These are phyloP conservation scores for Fusarium chaquense DNA, from an alignment of 2,329 filamentous ascomycete genomes.

Conservation along the genomic window DNA sequence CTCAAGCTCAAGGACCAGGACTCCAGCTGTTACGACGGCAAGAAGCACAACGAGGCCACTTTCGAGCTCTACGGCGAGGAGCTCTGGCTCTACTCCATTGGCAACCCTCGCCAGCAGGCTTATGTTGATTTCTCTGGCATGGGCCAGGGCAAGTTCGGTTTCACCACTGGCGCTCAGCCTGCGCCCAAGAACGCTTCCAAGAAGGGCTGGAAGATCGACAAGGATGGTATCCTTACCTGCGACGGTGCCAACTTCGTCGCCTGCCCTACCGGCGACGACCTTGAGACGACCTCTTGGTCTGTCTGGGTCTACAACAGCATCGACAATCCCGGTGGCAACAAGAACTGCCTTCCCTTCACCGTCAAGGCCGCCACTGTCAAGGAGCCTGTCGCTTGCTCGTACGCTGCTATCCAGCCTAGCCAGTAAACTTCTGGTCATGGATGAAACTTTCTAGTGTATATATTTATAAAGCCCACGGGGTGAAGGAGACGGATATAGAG, in stretches of 20 bases:
- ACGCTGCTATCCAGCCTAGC: conserved; percentile 41
- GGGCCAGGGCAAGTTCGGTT: conserved; percentile 67
- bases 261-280: conserved; percentile 58
- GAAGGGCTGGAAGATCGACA: conserved; percentile 61
- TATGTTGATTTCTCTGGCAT: conserved; percentile 70
- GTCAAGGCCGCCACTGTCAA: conserved; percentile 47
- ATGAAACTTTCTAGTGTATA: conserved; percentile 6
- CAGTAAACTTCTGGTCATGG: not conserved
- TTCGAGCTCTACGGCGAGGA: conserved; percentile 61
- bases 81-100: conserved; percentile 60
- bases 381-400: conserved; percentile 54
- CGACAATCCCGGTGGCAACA: conserved; percentile 52
- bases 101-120: conserved; percentile 59
- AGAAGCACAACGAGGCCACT: conserved; percentile 58
- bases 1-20: conserved; percentile 59
- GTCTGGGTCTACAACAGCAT: conserved; percentile 54
- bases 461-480: not conserved
- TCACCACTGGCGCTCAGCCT: conserved; percentile 59
- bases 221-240: conserved; percentile 59
- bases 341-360: conserved; percentile 54
- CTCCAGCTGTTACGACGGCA: conserved; percentile 59
- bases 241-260: conserved; percentile 60
- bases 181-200: conserved; percentile 58
- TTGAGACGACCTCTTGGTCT: conserved; percentile 53
- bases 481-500: not conserved